phyloP scores from a whole-genome alignment of 2,329 filamentous ascomycete species.

The Alternaria arborescens region DNA sequence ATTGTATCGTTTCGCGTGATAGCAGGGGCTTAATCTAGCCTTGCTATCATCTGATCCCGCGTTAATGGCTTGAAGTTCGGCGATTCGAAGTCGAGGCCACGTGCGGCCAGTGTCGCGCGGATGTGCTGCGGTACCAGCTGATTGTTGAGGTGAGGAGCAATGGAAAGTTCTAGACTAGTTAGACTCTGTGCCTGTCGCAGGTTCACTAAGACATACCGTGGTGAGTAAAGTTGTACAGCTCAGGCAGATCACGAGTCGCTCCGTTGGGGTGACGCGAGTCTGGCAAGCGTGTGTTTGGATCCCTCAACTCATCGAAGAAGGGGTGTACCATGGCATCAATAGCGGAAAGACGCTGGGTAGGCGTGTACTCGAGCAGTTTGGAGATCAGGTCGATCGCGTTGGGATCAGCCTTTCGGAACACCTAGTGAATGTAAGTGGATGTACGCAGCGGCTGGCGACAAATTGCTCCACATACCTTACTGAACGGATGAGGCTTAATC shows the following conservation, averaged over 20 bases:
- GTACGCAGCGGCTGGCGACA: neutral
- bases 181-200: conserved; percentile 8
- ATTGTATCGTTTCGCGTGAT: conserved; percentile 54
- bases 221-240: conserved; percentile 89
- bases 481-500: conserved; percentile 99
- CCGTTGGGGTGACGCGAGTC: conserved; percentile 91
- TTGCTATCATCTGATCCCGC: conserved; percentile 97
- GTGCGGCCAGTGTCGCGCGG: conserved; percentile 74
- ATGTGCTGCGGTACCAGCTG: conserved; percentile 88
- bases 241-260: conserved; percentile 80
- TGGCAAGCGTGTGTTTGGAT: conserved; percentile 88
- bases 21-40: conserved; percentile 74
- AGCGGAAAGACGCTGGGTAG: conserved; percentile 90
- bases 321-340: conserved; percentile 98
- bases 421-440: conserved; percentile 56
- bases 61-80: conserved; percentile 84
- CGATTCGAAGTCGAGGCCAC: conserved; percentile 85
- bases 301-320: conserved; percentile 96
- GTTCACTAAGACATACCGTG: conserved; percentile 73
- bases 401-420: conserved; percentile 94
- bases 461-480: conserved; percentile 69
- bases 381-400: conserved; percentile 96
- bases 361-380: conserved; percentile 93
- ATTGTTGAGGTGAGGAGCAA: conserved; percentile 84
- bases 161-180: conserved; percentile 81